Conservation (phyloP, 2,329 filamentous ascomycete species). For the Colletotrichum karsti region DNA sequence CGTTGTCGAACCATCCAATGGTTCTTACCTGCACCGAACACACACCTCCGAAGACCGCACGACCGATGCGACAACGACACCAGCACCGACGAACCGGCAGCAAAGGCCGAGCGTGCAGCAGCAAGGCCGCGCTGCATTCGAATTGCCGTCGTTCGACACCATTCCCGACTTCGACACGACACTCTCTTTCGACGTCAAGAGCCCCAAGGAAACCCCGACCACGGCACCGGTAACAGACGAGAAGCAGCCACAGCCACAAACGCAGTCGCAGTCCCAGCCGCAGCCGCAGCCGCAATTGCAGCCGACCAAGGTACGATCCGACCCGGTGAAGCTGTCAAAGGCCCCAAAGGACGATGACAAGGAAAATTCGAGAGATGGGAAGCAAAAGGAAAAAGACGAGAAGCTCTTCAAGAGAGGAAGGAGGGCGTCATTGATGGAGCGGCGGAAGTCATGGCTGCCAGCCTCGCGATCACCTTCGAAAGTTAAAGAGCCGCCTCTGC, state of each 20-base stretch:
- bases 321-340: constrained; percentile 8
- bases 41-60: constrained; percentile 41
- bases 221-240: constrained; percentile 36
- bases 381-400: constrained; percentile 24
- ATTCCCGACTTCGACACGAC: constrained; percentile 57
- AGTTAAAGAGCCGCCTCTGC: constrained; percentile 39
- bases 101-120: constrained; percentile 34
- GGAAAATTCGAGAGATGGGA: constrained; percentile 21
- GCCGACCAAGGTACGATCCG: not conserved
- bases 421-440: constrained; percentile 56
- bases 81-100: constrained; percentile 1
- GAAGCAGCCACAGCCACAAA: not conserved
- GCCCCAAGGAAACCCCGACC: constrained; percentile 32
- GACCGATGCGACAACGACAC: constrained; percentile 20
- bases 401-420: constrained; percentile 36
- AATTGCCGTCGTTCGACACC: constrained; percentile 62
- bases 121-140: constrained; percentile 54
- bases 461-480: constrained; percentile 52
- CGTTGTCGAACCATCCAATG: constrained; percentile 35
- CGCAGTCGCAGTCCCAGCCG: too few species aligned
- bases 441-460: constrained; percentile 62
- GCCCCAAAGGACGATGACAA: constrained; percentile 20
- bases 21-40: constrained; percentile 41
- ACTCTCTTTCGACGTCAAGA: constrained; percentile 47
- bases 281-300: not conserved